Conservation (phyloP, 257 asterid genomes). For the Solanum clarkiae region DNA sequence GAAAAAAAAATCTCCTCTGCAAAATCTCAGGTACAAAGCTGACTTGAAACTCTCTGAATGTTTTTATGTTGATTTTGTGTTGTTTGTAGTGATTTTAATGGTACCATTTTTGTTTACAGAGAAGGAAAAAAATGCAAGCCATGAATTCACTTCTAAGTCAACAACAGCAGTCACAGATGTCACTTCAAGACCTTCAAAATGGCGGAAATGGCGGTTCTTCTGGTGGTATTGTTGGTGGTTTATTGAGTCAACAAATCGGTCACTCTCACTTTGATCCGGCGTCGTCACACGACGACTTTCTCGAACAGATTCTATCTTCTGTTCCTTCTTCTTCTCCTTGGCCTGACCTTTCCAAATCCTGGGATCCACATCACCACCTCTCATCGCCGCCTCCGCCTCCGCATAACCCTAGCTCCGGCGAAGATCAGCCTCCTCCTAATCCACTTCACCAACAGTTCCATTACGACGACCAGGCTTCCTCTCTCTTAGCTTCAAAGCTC, state of each 20-base stretch:
- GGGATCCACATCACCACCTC: constrained; percentile 10
- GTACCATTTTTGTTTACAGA: neutral
- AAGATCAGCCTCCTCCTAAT: constrained; percentile 17
- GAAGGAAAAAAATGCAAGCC: constrained; percentile 29
- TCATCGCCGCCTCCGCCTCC: constrained; percentile 11
- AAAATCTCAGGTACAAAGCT: neutral
- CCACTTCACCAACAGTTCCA: constrained; percentile 6
- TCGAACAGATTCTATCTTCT: constrained; percentile 68
- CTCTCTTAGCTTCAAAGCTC: constrained; percentile 43
- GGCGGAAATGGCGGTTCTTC: neutral
- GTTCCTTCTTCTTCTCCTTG: constrained; percentile 34
- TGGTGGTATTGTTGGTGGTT: neutral
- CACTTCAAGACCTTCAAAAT: constrained; percentile 37
- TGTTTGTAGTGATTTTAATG: neutral
- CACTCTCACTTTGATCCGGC: constrained; percentile 32
- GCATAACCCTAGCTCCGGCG: neutral
- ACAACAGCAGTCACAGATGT: constrained; percentile 20
- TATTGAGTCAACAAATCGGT: constrained; percentile 3
- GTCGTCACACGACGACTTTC: constrained; percentile 58
- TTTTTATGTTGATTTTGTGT: neutral
- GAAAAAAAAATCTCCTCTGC: neutral
- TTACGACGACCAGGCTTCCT: constrained; percentile 32
- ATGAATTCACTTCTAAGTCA: constrained; percentile 45
- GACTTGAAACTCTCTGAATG: neutral
- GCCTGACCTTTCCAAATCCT: constrained; percentile 3